Base-by-base conservation (phyloP, 305 asterid species). In the Solanum hybrid region DNA sequence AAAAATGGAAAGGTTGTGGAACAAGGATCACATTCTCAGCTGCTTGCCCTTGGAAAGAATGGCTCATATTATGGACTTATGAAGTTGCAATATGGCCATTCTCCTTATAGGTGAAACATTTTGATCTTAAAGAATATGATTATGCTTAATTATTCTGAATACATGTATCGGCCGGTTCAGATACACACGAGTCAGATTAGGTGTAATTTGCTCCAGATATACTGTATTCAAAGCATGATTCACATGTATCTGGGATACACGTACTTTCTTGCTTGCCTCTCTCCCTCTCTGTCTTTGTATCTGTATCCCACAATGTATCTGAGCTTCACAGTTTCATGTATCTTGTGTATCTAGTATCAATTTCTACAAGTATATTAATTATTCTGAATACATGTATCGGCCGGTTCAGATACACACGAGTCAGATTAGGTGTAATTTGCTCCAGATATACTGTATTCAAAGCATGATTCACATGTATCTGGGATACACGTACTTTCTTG, bases 1-100 rank as follows among this genome's bases (percentile, higher is more conserved):
- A 92, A 92, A 91, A 94, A 94, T 72, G 98, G 99, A 32, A 94
- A 91, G 89, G 94, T 95, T 81, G 98, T 93, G n/a, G 99, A 96
- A 93, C 94, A 94, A 90, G 98, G 98, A 37, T 92, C 99, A 6
- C 98, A 95, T 91, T 87, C 94, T 10, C 92, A 94, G 34, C 92
- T 96, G 90, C 90, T 96, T 4, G 89, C 88, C 5, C 41, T 89
- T 37, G 96, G 98, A 88, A 79, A 7, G 2, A 87, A 33, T 5
- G 99, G 99, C 1, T 89, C 95, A 15, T 96, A 96, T 82, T 92
- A 95, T 91, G 93, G 95, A 1, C 91, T 96, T 37, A 93, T 93
- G 91, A 94, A 91, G 89, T 90, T 91, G 61, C 98, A 95, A 79
- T 89, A 92, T 73, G 86, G 89, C 12, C 92, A 90, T 79, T 83